Evolutionary conservation across 2,329 filamentous ascomycete species (phyloP), one percentile per base, ranked within the genome.

Genomic region (Ceratocystis alfenasii): DNA sequence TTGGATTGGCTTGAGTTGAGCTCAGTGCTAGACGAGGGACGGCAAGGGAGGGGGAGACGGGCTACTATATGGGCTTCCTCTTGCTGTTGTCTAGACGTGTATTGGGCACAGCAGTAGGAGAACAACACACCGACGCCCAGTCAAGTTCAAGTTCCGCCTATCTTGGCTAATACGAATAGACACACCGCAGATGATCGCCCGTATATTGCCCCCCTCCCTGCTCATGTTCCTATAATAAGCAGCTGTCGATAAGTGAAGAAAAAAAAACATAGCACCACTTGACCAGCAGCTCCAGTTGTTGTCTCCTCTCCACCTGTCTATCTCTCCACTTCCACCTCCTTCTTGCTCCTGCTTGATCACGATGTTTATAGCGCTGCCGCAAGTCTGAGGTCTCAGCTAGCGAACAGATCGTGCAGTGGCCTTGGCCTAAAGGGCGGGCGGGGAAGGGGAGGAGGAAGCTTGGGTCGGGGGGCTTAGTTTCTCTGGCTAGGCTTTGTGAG

Each of bases 311-410:
- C 22, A 50, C 22, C 17, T 20, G 20, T 50, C 41, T 12, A 50
- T 44, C 62, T 44, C 30, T 28, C 33, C 60, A 62, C 33, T 36
- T 20, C n/a, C 22, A 50, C 7, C 46, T 25, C 22, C n/a, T 12
- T 12, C 46, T 12, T 50, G n/a, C 6, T n/a, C 46, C 46, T 50
- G 36, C 36, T 50, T n/a, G n/a, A 10, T 50, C 46, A 50, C 46
- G 46, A 50, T 25, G 46, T 50, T 25, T 50, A 30, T 55, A 55
- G 25, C 36, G 50, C 33, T 28, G 63, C 41, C 55, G 63, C 48
- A 57, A 64, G 50, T 28, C 30, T 55, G 36, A 33, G 33, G 44
- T 64, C 46, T 48, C 46, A 36, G 28, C 22, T 50, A 64, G 63
- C 8, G 63, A 36, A 45, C 63, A 55, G 50, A 55, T 55, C 50